Evolutionary conservation across 345 rosid species (phyloP), one percentile per base, ranked within the genome.

Genomic region (Rhodomyrtus tomentosa): DNA sequence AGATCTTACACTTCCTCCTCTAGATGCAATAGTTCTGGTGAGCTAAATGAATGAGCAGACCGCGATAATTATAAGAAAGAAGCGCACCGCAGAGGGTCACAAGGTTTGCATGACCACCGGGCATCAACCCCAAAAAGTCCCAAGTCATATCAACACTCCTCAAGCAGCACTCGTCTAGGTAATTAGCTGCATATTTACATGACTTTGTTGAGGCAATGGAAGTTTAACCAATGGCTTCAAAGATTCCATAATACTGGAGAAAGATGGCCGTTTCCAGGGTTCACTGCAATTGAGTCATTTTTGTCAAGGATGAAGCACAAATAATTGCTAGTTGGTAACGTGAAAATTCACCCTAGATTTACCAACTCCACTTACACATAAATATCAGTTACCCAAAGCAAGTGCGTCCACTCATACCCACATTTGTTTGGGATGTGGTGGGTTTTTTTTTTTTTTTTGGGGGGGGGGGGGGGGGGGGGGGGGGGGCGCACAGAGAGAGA

Each of bases 231-330:
- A 89, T 25, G 92, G 89, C 90, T 85, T 94, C 87, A 97, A 88
- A 79, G 94, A 87, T 21, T 95, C 99, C 99, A 95, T 95, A 83
- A 97, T 94, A 15, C 82, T 86, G 51, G 93, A 89, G 88, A 98
- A 98, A 72, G 99, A 98, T 55, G 99, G 99, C 38, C 99, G 98
- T 86, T 96, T 96, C 98, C 99, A 88, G 18, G 99, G 96, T 84
- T 95, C 99, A 40, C 99, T 98, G 90, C 89, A 89, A 62, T 62
- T 16, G 76, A 62, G 24, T 32, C 38, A 62, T 62, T 32, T 32
- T 62, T 62, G 42, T 62, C 76, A 32, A 16, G 76, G 45, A 62
- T 62, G 10, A 62, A 32, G 24, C 42, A 62, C 24, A 18, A 62
- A 16, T 32, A 32, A 32, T 16, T 16, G 4, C 24, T 62, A 62